These are phyloP conservation scores for Cladorrhinum sp. DNA, from an alignment of 2,329 filamentous ascomycete genomes.

Conservation along the genomic window DNA sequence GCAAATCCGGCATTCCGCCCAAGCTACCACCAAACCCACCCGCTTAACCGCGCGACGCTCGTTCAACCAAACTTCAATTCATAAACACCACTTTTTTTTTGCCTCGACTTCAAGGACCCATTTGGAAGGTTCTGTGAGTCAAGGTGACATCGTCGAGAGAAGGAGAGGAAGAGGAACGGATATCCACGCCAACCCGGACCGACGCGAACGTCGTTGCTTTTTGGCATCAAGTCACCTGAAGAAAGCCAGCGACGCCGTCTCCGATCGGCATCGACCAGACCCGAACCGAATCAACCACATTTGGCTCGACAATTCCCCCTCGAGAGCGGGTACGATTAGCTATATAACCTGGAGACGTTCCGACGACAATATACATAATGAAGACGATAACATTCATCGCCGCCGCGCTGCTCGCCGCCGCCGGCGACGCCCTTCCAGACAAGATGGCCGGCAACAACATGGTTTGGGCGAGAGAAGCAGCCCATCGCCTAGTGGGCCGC, in stretches of 20 bases:
- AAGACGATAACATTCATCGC: constrained; percentile 21
- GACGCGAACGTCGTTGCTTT: neutral
- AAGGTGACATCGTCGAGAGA: constrained; percentile 14
- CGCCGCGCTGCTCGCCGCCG: constrained; percentile 16
- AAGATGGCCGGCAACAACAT: neutral
- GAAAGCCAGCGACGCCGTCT: neutral
- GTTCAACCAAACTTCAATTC: constrained; percentile 17
- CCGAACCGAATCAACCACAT: neutral
- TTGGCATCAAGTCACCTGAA: constrained; percentile 6
- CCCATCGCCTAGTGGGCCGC: constrained; percentile 2
- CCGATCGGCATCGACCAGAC: neutral
- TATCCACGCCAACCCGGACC: constrained; percentile 5
- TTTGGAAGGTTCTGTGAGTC: constrained; percentile 22
- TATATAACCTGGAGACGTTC: neutral
- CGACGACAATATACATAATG: constrained; percentile 17
- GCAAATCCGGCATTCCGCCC: constrained; percentile 5
- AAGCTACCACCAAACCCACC: constrained; percentile 7
- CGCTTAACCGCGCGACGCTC: constrained; percentile 18
- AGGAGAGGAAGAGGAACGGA: neutral
- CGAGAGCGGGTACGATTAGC: neutral
- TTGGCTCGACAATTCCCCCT: neutral
- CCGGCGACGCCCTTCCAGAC: constrained; percentile 15
- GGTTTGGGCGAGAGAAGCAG: neutral
- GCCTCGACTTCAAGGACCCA: constrained; percentile 8
- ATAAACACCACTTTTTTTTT: constrained; percentile 12